These are phyloP conservation scores for Monotropa hypopitys DNA, from an alignment of 179 eudicot genomes.

Conservation along the genomic window DNA sequence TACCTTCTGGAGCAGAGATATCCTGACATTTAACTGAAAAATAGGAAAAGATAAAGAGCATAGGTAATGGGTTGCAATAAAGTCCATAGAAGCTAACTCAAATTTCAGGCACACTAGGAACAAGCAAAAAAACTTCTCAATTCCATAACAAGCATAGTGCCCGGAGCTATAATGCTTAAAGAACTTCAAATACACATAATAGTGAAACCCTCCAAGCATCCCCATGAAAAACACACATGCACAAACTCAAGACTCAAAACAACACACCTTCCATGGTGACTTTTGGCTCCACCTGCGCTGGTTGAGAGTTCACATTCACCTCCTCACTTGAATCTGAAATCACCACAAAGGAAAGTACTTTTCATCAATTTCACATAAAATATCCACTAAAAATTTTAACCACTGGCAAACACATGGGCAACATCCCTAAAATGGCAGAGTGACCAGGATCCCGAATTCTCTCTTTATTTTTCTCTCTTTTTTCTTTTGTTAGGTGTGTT, in stretches of 20 bases:
- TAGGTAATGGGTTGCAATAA: neutral
- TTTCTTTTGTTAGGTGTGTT: neutral
- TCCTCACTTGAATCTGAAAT: constrained; percentile 18
- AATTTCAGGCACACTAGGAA: neutral
- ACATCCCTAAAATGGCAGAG: neutral
- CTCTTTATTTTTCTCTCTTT: neutral
- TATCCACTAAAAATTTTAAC: neutral
- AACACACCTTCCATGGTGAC: constrained; percentile 10
- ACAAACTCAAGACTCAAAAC: neutral
- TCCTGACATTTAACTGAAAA: constrained; percentile 32
- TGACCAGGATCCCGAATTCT: neutral
- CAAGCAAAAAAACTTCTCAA: neutral
- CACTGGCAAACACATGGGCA: neutral
- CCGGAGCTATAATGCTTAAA: neutral
- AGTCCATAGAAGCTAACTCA: neutral
- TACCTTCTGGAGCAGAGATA: constrained; percentile 29
- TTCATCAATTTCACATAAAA: constrained; percentile 1
- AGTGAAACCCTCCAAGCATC: neutral
- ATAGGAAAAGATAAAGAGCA: neutral
- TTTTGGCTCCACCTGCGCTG: constrained; percentile 18
- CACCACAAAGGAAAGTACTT: neutral
- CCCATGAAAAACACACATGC: neutral
- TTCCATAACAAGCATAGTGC: neutral
- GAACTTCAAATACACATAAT: neutral
- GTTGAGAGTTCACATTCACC: constrained; percentile 10